Evolutionary conservation across 169 alveolate species (phyloP), one percentile per base, ranked within the genome.

Genomic region (Eimeria necatrix): DNA sequence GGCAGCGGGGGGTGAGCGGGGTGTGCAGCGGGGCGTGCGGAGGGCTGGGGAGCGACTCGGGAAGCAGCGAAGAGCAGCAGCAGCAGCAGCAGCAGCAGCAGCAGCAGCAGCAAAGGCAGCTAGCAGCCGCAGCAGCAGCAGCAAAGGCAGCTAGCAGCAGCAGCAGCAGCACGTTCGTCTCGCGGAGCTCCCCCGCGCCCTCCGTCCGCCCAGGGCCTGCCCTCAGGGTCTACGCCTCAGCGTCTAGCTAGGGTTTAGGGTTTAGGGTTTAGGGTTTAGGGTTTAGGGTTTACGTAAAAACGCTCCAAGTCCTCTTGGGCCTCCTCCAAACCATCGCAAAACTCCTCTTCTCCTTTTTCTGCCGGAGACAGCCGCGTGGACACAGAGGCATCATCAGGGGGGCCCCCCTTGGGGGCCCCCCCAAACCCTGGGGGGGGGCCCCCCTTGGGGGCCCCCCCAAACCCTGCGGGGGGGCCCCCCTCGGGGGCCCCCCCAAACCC

Each of bases 231-330:
- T n/a, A n/a, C n/a, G n/a, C n/a, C n/a, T n/a, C n/a, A n/a, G n/a
- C n/a, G n/a, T n/a, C n/a, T n/a, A n/a, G n/a, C n/a, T n/a, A n/a
- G n/a, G n/a, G n/a, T n/a, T n/a, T n/a, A n/a, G n/a, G n/a, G n/a
- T n/a, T n/a, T n/a, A n/a, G n/a, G n/a, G n/a, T n/a, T n/a, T n/a
- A n/a, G n/a, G n/a, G n/a, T n/a, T n/a, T n/a, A n/a, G n/a, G n/a
- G n/a, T n/a, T n/a, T n/a, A n/a, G n/a, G 64, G 9, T 32, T n/a
- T 26, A 70, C 94, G 22, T 5, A 59, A 53, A 74, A 14, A 9
- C 74, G 73, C 8, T 91, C 83, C 14, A 56, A 48, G 4, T 91
- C 95, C 46, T 91, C 80, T 60, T 91, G 80, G 4, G 76, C 95
- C 78, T 91, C 91, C 20, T 88, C 94, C n/a, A 70, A 41, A 46